Evolutionary conservation across 345 rosid species (phyloP).

Genomic region (Rhizophora apiculata): DNA sequence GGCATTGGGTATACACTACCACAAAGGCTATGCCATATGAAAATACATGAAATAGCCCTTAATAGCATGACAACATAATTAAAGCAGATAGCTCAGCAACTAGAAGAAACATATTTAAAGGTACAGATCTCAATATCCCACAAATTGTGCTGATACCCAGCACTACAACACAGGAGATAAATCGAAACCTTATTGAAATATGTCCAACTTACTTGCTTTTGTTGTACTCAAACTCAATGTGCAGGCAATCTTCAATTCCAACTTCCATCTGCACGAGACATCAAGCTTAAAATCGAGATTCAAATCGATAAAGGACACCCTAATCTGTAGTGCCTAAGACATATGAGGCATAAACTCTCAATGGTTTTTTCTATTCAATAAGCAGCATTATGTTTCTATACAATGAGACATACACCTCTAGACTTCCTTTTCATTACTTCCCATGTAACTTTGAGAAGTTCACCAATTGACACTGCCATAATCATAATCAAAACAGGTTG

Average conservation of each 20-base stretch:
- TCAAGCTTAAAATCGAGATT: constrained; percentile 2
- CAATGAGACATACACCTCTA: no score
- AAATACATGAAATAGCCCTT: background rate
- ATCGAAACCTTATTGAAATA: background rate
- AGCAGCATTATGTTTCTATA: no score
- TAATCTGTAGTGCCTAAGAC: no score
- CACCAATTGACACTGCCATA: background rate
- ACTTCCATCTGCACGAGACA: constrained; percentile 88
- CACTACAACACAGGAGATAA: background rate
- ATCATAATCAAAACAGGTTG: background rate
- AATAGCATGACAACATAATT: no score
- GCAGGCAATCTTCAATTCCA: constrained; percentile 96
- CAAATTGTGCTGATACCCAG: no score
- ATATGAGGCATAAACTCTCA: no score
- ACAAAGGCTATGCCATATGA: background rate
- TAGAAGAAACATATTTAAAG: no score
- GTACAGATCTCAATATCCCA: no score
- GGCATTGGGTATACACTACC: background rate
- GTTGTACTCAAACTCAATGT: constrained; percentile 95
- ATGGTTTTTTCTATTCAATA: no score
- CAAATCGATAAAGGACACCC: background rate
- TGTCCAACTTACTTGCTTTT: constrained; percentile 85
- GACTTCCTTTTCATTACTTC: no score
- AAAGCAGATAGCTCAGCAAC: no score
- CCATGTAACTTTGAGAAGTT: background rate